Evolutionary conservation across 306 rosid genomes (phyloP).

Genomic region (Citrullus amarus): DNA sequence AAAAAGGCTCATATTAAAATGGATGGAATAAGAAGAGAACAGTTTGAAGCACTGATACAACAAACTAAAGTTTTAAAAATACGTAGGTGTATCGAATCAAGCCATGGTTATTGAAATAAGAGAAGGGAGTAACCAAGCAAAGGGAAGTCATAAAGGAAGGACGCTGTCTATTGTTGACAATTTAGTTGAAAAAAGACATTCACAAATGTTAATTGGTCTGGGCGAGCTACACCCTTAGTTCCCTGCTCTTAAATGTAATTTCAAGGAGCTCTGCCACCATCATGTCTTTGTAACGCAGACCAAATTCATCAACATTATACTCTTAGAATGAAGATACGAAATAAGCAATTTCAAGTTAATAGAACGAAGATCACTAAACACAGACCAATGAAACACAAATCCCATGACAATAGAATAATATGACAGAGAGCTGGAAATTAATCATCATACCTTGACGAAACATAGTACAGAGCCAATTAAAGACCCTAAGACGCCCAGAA

Average conservation of each 20-base stretch:
- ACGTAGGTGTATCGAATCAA: neutral
- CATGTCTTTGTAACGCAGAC: neutral
- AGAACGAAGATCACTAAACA: neutral
- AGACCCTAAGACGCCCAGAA: conserved; percentile 85
- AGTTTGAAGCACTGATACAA: neutral
- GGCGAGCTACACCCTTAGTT: neutral
- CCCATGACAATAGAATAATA: neutral
- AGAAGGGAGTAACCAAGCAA: neutral
- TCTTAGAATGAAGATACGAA: neutral
- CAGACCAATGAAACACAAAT: neutral
- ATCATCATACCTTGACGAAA: conserved; percentile 56
- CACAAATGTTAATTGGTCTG: neutral
- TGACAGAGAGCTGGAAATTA: neutral
- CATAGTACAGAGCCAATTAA: conserved; percentile 65
- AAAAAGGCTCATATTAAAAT: neutral
- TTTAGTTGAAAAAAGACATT: neutral
- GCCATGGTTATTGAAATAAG: neutral
- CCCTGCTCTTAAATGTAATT: neutral
- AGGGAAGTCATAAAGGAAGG: neutral
- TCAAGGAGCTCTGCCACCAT: neutral
- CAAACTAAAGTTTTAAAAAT: neutral
- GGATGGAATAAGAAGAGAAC: neutral
- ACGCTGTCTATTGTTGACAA: neutral
- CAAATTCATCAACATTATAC: neutral
- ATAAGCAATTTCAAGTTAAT: neutral